Evolutionary conservation across 1,284 basidiomycete species (phyloP).

Genomic region (Heterobasidion irregulare): DNA sequence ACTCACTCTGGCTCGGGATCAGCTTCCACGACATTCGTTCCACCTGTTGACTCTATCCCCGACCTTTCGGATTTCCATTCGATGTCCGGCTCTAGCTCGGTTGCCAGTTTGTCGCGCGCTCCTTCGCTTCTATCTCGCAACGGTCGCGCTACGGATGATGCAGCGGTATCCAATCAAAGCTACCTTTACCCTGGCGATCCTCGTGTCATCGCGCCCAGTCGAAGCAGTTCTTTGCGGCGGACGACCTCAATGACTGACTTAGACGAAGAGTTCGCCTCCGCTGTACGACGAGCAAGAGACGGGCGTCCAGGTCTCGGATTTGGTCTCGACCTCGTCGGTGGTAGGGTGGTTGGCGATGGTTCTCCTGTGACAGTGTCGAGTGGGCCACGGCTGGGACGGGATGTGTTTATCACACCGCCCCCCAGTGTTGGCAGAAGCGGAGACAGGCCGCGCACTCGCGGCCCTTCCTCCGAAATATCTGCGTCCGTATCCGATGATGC

Average conservation of each 20-base stretch:
- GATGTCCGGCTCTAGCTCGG: conserved; percentile 32
- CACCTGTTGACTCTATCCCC: conserved; percentile 55
- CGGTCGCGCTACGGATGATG: conserved; percentile 63
- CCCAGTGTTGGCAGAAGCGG: conserved; percentile 33
- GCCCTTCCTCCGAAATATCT: conserved; percentile 18
- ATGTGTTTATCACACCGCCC: conserved; percentile 55
- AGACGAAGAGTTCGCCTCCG: conserved; percentile 56
- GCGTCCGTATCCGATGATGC: conserved; percentile 46
- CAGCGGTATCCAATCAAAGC: conserved; percentile 48
- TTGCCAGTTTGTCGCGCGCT: conserved; percentile 25
- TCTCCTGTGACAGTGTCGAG: conserved; percentile 51
- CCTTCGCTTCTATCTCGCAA: conserved; percentile 47
- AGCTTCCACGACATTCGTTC: conserved; percentile 62
- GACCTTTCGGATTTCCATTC: conserved; percentile 54
- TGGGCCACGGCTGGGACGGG: conserved; percentile 39
- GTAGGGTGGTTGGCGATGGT: conserved; percentile 29
- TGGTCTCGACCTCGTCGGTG: conserved; percentile 29
- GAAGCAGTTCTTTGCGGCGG: conserved; percentile 51
- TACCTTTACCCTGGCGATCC: conserved; percentile 63
- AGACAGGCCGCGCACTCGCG: conserved; percentile 19
- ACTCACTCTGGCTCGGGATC: conserved; percentile 29
- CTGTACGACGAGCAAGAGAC: conserved; percentile 34
- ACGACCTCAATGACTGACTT: conserved; percentile 73
- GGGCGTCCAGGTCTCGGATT: conserved; percentile 38
- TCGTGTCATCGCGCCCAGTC: conserved; percentile 57